Percentiles rank a stretch among this genome's conserved stretches.
Conservation (phyloP, 2,329 filamentous ascomycete genomes). For the Aspergillus unguis region DNA sequence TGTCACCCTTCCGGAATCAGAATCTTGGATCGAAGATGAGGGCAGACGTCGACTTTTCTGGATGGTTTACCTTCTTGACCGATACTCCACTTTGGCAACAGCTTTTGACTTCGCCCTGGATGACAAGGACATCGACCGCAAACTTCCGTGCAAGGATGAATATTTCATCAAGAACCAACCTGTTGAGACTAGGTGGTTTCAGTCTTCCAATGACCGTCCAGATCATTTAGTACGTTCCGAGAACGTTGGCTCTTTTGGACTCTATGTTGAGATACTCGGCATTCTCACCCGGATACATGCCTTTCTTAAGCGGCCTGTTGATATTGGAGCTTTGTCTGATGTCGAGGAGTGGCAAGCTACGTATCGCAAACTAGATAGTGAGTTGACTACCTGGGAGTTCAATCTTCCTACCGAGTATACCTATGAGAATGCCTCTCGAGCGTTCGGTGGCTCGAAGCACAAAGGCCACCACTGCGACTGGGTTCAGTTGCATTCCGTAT, state of each 20-base stretch:
- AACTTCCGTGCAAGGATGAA: constrained; percentile 81
- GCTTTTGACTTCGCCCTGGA: constrained; percentile 89
- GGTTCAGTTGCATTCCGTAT: constrained; percentile 89
- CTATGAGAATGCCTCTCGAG: constrained; percentile 66
- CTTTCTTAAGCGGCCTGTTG: constrained; percentile 83
- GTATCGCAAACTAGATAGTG: constrained; percentile 79
- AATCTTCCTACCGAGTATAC: constrained; percentile 78
- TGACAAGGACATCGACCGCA: constrained; percentile 85
- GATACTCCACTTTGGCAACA: constrained; percentile 85
- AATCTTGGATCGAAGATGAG: constrained; percentile 86
- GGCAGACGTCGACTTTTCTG: constrained; percentile 81
- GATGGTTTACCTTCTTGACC: constrained; percentile 89
- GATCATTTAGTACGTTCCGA: constrained; percentile 70
- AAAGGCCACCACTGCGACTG: constrained; percentile 75
- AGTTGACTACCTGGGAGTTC: constrained; percentile 78
- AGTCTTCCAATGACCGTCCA: constrained; percentile 49
- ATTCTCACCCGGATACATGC: constrained; percentile 84
- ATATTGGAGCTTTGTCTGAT: constrained; percentile 78
- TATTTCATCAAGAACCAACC: constrained; percentile 78
- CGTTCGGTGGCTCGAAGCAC: constrained; percentile 64
- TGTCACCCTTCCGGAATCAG: constrained; percentile 77
- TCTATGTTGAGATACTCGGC: constrained; percentile 85
- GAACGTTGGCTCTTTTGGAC: constrained; percentile 81
- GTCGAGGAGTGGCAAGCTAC: constrained; percentile 87
- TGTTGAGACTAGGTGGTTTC: constrained; percentile 81